Evolutionary conservation across 148 eudicot species (phyloP), one percentile per base, ranked within the genome.

Genomic region (Rhododendron mucronatum): DNA sequence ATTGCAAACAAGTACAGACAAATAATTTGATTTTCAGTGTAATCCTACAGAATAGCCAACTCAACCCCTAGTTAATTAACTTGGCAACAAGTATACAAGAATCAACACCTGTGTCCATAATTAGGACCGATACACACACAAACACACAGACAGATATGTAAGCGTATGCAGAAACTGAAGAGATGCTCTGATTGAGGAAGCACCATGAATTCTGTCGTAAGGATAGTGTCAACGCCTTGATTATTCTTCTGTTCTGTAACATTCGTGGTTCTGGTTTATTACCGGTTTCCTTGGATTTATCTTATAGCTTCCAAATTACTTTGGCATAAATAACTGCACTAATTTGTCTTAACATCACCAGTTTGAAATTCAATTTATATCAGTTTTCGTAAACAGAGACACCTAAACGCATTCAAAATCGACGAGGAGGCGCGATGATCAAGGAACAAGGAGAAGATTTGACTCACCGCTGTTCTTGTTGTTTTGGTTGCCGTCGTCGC

Each of bases 401-500:
- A 41, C 18, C 57, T 33, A 6, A 2, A 79, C 16, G 18, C 12
- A 44, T 50, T 63, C 28, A 9, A 63, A 63, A 23, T 7, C 11
- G 28, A 23, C 23, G 28, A 63, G 63, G 63, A 2, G 51, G 28
- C 53, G 16, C 12, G 53, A 77, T 14, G 83, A 21, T 84, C 33
- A 1, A 44, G 35, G 11, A 63, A 55, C 16, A 55, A 39, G 30
- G 85, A 14, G 21, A 14, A 16, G 28, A 20, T 15, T 1, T 47
- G 28, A 39, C 61, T 41, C 84, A 85, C 88, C 91, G n/a, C 50
- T 57, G 65, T 83, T 84, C 83, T 65, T 11, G 35, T 67, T 84
- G 81, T 87, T 86, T 15, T 81, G 74, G 78, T 77, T 41, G 82
- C 89, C 91, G 84, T 84, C 90, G 45, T 89, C 91, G 85, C 85